These are phyloP conservation scores for Ophiobolus disseminans DNA, from an alignment of 2,329 filamentous ascomycete species.

Conservation along the genomic window DNA sequence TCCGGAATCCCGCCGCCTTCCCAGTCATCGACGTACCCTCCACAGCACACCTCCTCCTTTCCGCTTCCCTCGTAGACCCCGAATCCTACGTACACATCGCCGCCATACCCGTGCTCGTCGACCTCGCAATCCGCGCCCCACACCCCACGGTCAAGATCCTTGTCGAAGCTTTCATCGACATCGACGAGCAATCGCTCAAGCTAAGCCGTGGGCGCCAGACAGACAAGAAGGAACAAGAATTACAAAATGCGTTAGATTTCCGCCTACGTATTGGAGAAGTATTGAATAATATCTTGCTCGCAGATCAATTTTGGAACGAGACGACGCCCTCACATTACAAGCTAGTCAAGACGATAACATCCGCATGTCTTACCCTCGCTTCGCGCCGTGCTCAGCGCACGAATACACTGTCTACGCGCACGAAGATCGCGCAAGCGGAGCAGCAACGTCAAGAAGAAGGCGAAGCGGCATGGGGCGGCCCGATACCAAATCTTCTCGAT, in stretches of 20 bases:
- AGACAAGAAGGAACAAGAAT: slow-evolving; percentile 32
- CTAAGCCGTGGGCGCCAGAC: slow-evolving; percentile 19
- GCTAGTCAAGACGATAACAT: slow-evolving; percentile 51
- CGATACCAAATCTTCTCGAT: slow-evolving; percentile 49
- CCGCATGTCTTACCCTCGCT: slow-evolving; percentile 68
- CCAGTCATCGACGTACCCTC: slow-evolving; percentile 71
- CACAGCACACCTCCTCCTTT: slow-evolving; percentile 68
- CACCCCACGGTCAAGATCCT: slow-evolving; percentile 68
- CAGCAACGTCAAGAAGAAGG: slow-evolving; percentile 58
- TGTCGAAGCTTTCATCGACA: slow-evolving; percentile 71
- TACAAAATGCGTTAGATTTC: slow-evolving; percentile 61
- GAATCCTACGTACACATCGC: slow-evolving; percentile 76
- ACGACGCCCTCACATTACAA: slow-evolving; percentile 5
- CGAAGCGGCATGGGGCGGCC: slow-evolving; percentile 63
- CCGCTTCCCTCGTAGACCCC: slow-evolving; percentile 67
- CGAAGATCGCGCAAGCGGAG: slow-evolving; percentile 58
- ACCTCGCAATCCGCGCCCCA: slow-evolving; percentile 68
- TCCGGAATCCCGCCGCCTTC: slow-evolving; percentile 58
- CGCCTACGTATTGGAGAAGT: slow-evolving; percentile 72
- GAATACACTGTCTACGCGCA: slow-evolving; percentile 66
- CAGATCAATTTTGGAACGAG: slow-evolving; percentile 26
- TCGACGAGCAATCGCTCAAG: slow-evolving; percentile 54
- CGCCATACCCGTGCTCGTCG: slow-evolving; percentile 70
- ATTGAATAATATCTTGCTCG: slow-evolving; percentile 31
- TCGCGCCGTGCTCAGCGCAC: slow-evolving; percentile 68